Evolutionary conservation across 495 filamentous ascomycete species (phyloP), one percentile per base, ranked within the genome.

Genomic region (Penicillium ucsense): DNA sequence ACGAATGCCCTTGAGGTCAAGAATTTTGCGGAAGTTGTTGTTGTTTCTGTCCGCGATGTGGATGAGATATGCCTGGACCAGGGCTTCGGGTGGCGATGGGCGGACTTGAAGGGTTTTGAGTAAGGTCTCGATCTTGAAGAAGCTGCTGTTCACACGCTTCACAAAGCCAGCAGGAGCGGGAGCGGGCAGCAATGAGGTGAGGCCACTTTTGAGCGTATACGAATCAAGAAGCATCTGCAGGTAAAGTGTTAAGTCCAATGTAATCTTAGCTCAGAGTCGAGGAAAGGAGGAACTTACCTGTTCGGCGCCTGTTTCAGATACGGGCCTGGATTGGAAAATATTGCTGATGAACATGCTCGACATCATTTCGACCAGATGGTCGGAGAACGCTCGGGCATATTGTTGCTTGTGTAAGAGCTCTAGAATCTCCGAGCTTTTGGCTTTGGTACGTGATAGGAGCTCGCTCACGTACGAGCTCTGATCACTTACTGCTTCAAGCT

Each of bases 51-150:
- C 89, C 56, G 82, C 87, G 53, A 97, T 89, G 67, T 95, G 87
- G 61, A 94, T 88, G 32, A 97, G 81, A 65, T 98, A 98, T 40
- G 91, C 94, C 69, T 96, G 92, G 3, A 97, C 89, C 31, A 98
- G 82, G 4, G 87, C 92, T 70, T 98, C 92, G 2, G 89, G 81
- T 1, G 92, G 94, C 8, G 82, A 85, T 27, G 89, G 82, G 10
- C 88, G 88, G 20, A 98, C 94, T 68, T 98, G 92, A 6, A 98
- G 80, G 1, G 92, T 97, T 63, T 98, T 98, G 55, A 97, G 85
- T 36, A 98, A 79, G 0, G 86, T 83, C 65, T 96, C 90, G 50
- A 97, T 81, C 54, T 89, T 89, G 32, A 81, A 78, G 75, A 92
- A 90, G 66, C 78, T 84, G 47, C 77, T 76, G 64, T 85, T 86